Percentiles rank a stretch among this genome's conserved stretches.
These are phyloP conservation scores for Plasmodium sp. DNA, from an alignment of 169 alveolate genomes.

Conservation along the genomic window DNA sequence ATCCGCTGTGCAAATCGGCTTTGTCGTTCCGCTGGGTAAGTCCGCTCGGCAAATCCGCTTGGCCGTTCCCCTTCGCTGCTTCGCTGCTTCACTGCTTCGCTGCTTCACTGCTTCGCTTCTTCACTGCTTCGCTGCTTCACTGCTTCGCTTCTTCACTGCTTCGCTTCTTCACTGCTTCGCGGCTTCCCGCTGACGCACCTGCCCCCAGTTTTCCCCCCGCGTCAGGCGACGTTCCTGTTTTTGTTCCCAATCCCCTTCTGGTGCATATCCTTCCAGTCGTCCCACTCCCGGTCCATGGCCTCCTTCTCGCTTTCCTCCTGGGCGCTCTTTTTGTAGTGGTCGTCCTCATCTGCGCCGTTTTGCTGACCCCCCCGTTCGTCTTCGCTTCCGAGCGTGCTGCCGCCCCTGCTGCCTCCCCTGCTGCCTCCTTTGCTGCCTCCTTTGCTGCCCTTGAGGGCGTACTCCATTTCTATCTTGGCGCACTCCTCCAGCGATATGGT, in stretches of 20 bases:
- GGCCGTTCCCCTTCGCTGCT: too few species aligned
- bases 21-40: too few species aligned
- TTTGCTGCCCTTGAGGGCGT: background rate
- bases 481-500: constrained; percentile 85
- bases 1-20: too few species aligned
- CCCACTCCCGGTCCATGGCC: constrained; percentile 34
- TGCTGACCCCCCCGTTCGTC: background rate
- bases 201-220: too few species aligned
- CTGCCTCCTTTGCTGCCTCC: background rate
- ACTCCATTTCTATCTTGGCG: constrained; percentile 84
- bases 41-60: too few species aligned
- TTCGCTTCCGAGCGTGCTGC: background rate
- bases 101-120: too few species aligned
- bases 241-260: constrained; percentile 63
- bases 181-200: too few species aligned
- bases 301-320: constrained; percentile 41
- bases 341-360: constrained; percentile 6
- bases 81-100: too few species aligned
- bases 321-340: constrained; percentile 6
- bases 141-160: too few species aligned
- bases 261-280: constrained; percentile 62
- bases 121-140: too few species aligned
- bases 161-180: too few species aligned
- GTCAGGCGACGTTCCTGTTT: constrained; percentile 28
- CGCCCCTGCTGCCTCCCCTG: too few species aligned